phyloP scores from a whole-genome alignment of 768 basidiomycete species.

The Agaricus blazei region DNA sequence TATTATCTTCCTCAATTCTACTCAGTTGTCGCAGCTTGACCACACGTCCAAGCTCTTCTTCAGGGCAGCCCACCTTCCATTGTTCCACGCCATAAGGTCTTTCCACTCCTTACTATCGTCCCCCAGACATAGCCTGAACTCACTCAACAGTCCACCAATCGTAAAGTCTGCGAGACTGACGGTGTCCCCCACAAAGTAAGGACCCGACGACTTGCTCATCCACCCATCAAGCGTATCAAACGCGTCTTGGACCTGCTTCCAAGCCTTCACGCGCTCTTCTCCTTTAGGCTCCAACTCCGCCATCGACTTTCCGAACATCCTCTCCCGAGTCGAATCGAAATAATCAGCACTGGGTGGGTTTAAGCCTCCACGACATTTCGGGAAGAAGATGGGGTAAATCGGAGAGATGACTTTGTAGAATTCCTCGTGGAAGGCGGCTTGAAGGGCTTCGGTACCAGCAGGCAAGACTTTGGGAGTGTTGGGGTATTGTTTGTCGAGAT shows the following conservation, averaged over 20 bases:
- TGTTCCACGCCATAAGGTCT: slow-evolving; percentile 16
- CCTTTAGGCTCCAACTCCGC: slow-evolving; percentile 1
- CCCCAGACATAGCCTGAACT: slow-evolving; percentile 10
- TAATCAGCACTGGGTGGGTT: slow-evolving; percentile 9
- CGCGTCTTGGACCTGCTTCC: slow-evolving; percentile 1
- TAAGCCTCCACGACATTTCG: background rate
- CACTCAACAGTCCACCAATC: slow-evolving; percentile 1
- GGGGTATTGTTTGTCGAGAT: slow-evolving; percentile 40
- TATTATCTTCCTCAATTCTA: background rate
- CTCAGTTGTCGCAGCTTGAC: background rate
- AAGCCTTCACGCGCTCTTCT: slow-evolving; percentile 1
- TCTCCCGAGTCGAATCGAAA: slow-evolving; percentile 1
- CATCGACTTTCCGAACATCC: background rate
- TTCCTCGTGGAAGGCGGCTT: slow-evolving; percentile 21
- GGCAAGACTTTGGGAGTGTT: slow-evolving; percentile 28
- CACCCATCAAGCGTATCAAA: slow-evolving; percentile 9
- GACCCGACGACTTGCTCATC: slow-evolving; percentile 1
- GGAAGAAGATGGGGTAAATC: slow-evolving; percentile 6
- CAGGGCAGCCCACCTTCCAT: slow-evolving; percentile 15
- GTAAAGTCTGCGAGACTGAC: slow-evolving; percentile 12
- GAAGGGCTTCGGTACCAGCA: slow-evolving; percentile 24
- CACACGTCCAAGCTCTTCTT: slow-evolving; percentile 9
- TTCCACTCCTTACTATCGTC: slow-evolving; percentile 17
- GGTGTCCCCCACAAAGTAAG: slow-evolving; percentile 7
- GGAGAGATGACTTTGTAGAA: slow-evolving; percentile 12